These are phyloP conservation scores for Neoboletus brunneissimus DNA, from an alignment of 768 basidiomycete species.

Conservation along the genomic window DNA sequence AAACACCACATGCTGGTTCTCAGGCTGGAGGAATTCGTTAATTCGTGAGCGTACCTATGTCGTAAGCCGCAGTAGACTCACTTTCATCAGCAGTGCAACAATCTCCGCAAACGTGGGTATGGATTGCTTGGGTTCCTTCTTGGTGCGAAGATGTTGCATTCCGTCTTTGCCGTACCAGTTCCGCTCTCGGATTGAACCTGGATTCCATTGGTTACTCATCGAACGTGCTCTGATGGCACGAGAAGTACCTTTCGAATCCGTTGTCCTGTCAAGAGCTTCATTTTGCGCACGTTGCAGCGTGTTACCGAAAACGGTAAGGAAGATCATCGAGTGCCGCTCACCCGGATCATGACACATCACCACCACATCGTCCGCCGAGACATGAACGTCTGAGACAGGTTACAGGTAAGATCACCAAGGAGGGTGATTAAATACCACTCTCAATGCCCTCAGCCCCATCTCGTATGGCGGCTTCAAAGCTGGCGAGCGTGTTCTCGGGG, in stretches of 20 bases:
- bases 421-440: slow-evolving; percentile 72
- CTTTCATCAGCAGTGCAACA: slow-evolving; percentile 73
- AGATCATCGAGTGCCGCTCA: slow-evolving; percentile 33
- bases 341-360: slow-evolving; percentile 96
- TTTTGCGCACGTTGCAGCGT: slow-evolving; percentile 21
- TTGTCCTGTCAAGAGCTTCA: slow-evolving; percentile 72
- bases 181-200: slow-evolving; percentile 67
- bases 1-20: slow-evolving; percentile 72
- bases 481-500: slow-evolving; percentile 94
- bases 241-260: slow-evolving; percentile 61
- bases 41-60: slow-evolving; percentile 5
- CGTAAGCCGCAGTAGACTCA: slow-evolving; percentile 31
- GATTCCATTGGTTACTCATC: slow-evolving; percentile 21
- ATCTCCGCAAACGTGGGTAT: slow-evolving; percentile 93
- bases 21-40: slow-evolving; percentile 44
- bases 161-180: slow-evolving; percentile 69
- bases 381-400: slow-evolving; percentile 87
- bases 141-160: slow-evolving; percentile 77
- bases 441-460: slow-evolving; percentile 98
- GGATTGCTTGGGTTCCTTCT: slow-evolving; percentile 74
- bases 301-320: slow-evolving; percentile 24
- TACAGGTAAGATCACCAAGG: slow-evolving; percentile 42
- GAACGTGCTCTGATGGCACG: slow-evolving; percentile 22
- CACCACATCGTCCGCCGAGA: slow-evolving; percentile 82
- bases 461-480: slow-evolving; percentile 91